Conservation (phyloP, 768 basidiomycete genomes). For the Hericium rajendrae region DNA sequence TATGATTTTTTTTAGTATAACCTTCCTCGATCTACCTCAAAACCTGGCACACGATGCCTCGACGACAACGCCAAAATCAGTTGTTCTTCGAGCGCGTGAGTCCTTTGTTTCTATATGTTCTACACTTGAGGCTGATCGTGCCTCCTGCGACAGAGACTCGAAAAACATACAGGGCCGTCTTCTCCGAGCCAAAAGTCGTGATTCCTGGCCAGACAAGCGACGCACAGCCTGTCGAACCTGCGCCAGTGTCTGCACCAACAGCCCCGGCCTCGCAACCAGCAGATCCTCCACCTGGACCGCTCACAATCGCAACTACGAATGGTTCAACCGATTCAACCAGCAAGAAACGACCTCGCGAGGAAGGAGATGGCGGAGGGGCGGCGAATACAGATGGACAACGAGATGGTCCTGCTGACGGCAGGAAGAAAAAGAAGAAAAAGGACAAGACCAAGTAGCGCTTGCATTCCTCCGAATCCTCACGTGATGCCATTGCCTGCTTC, state of each 20-base stretch:
- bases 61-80: conserved; percentile 51
- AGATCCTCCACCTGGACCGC: too few species aligned
- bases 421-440: conserved; percentile 10
- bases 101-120: conserved; percentile 6
- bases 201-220: conserved; percentile 28
- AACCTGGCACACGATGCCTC: conserved; percentile 56
- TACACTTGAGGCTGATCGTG: neutral
- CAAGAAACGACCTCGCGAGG: conserved; percentile 2
- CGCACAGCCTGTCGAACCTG: neutral
- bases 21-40: conserved; percentile 58
- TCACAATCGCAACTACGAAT: too few species aligned
- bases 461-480: neutral
- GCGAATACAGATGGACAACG: neutral
- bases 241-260: neutral
- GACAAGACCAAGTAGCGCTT: neutral
- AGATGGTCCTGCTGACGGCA: neutral
- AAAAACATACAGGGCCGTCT: conserved; percentile 67
- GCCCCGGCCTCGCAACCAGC: too few species aligned
- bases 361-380: neutral
- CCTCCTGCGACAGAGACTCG: conserved; percentile 51
- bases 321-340: too few species aligned
- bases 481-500: neutral
- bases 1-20: conserved; percentile 35
- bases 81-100: conserved; percentile 68
- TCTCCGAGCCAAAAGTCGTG: conserved; percentile 66